Evolutionary conservation across 345 rosid genomes (phyloP).

Genomic region (Eucalyptus erythrocorys): DNA sequence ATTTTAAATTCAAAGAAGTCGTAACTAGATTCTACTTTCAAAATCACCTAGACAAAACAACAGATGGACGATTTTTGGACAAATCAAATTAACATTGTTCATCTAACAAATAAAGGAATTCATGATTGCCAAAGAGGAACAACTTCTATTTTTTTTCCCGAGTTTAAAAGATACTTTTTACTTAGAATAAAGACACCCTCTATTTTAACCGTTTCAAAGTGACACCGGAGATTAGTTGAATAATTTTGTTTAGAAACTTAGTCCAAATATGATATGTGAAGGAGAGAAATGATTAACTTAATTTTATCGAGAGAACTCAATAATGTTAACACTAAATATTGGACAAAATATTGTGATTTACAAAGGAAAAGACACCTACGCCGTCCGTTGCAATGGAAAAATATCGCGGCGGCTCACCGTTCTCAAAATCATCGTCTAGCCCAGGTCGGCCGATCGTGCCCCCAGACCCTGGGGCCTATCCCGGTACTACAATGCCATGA

Average conservation of each 20-base stretch:
- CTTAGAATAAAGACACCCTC: too few relatives aligned
- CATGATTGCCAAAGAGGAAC: too few relatives aligned
- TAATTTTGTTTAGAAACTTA: neutral
- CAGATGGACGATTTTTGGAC: too few relatives aligned
- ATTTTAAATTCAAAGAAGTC: too few relatives aligned
- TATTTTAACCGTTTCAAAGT: too few relatives aligned
- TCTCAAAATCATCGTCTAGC: neutral
- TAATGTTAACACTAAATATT: neutral
- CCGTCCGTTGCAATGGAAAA: neutral
- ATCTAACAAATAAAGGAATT: too few relatives aligned
- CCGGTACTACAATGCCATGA: neutral
- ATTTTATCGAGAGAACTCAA: neutral
- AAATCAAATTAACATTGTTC: too few relatives aligned
- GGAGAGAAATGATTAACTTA: neutral
- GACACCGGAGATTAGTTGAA: too few relatives aligned
- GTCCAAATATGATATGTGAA: neutral
- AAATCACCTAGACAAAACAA: too few relatives aligned
- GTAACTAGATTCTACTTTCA: too few relatives aligned
- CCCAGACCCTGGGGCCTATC: neutral
- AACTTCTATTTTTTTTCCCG: too few relatives aligned
- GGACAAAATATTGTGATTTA: neutral
- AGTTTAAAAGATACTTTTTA: too few relatives aligned
- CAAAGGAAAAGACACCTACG: neutral
- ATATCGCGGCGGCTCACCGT: neutral
- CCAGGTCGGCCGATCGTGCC: neutral